phyloP scores from a whole-genome alignment of 345 rosid species.

The Euphorbia pulcherrima region DNA sequence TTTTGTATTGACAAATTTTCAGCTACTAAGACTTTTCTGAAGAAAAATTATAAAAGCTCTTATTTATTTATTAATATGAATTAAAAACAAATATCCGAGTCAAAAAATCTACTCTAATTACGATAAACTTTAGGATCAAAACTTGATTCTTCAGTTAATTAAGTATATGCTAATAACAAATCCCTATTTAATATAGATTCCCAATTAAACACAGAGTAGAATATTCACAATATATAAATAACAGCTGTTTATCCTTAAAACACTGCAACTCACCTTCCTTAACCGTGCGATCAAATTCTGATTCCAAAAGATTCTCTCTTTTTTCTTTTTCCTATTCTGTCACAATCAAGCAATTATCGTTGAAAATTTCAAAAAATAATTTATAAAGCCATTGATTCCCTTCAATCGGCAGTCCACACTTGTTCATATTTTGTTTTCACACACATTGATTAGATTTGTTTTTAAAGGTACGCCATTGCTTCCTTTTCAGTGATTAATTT shows the following conservation, averaged over 20 bases:
- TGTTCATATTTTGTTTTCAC: slow-evolving; percentile 6
- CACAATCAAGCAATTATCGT: neutral
- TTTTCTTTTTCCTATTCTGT: neutral
- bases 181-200: neutral
- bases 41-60: neutral
- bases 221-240: too few relatives aligned
- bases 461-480: neutral
- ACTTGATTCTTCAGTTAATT: neutral
- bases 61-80: neutral
- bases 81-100: neutral
- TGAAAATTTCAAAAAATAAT: neutral
- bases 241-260: neutral
- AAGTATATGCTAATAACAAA: neutral
- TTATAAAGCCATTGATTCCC: neutral
- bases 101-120: neutral
- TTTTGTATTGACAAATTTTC: too few relatives aligned
- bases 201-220: neutral
- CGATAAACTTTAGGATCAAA: too few relatives aligned
- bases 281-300: too few relatives aligned
- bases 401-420: neutral
- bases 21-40: too few relatives aligned
- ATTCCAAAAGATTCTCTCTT: too few relatives aligned
- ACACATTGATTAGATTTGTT: neutral
- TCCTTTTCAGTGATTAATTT: neutral
- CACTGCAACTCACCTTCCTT: neutral